Evolutionary conservation across 2,329 filamentous ascomycete species (phyloP).

Genomic region (Fusarium compactum): DNA sequence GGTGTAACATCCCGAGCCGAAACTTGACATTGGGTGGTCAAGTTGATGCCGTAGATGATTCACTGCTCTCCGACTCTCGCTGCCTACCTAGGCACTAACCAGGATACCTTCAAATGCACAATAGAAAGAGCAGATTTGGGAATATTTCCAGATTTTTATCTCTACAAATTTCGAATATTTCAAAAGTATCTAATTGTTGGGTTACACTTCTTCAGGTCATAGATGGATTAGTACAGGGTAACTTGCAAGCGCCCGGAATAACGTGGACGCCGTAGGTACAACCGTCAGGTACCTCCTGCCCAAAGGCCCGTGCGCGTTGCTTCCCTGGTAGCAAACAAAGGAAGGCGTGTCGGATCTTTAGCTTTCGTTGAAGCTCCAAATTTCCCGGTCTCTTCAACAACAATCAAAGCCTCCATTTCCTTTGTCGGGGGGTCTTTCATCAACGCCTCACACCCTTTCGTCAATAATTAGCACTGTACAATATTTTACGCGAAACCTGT

Average conservation of each 20-base stretch:
- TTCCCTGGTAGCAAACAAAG: slow-evolving; percentile 36
- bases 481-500: background rate
- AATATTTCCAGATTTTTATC: background rate
- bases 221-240: slow-evolving; percentile 20
- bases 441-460: slow-evolving; percentile 32
- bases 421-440: slow-evolving; percentile 36
- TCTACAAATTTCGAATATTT: background rate
- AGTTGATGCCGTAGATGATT: background rate
- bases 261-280: slow-evolving; percentile 22
- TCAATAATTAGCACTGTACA: background rate
- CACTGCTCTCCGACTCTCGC: background rate
- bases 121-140: background rate
- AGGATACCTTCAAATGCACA: background rate
- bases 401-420: slow-evolving; percentile 38
- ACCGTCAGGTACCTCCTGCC: slow-evolving; percentile 2
- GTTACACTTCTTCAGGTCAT: background rate
- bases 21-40: too few relatives aligned
- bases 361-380: slow-evolving; percentile 44
- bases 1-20: too few relatives aligned
- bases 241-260: slow-evolving; percentile 21
- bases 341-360: slow-evolving; percentile 42
- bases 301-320: slow-evolving; percentile 40
- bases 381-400: slow-evolving; percentile 43
- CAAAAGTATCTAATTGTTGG: background rate
- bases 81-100: fast-evolving